Base-by-base conservation (phyloP, 106 monocot genomes). In the Agapanthus africanus region DNA sequence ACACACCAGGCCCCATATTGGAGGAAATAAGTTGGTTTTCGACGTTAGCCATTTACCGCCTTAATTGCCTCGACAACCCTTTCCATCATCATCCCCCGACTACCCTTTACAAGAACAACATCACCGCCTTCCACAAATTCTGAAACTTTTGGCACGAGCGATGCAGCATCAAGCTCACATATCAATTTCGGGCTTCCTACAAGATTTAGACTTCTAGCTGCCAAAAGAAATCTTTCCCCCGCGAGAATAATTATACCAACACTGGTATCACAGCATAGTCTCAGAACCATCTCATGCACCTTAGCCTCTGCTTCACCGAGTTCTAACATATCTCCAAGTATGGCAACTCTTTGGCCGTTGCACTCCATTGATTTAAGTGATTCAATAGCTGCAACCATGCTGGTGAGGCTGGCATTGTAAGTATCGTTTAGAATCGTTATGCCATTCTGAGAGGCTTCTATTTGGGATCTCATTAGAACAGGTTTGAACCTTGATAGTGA, bases 301-400 rank as follows among this genome's bases (percentile, higher is more conserved):
- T 32, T 42, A 13, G 30, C 65, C 51, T 73, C 79, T 14, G 25
- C 35, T 0, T 54, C 37, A 23, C 79, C 79, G 54, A 79, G 54
- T 59, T 79, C 79, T 13, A 74, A 42, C 79, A 79, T 79, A 41
- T 79, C 79, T 19, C 70, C 79, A 32, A 79, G 79, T 9, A 74
- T 59, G 18, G 64, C 69, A 38, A 74, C 66, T 15, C 66, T 63
- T 65, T 65, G 74, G 16, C 79, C 79, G 2, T 15, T 10, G 33
- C 79, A 79, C 6, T 79, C 74, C 51, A 79, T 63, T 30, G 63
- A 33, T 66, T 68, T 56, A 19, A 79, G 41, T 2, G 74, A 27
- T 4, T 65, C 31, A 6, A 79, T 79, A n/a, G 79, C 79, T 4
- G 79, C 63, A 0, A n/a, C 25, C 79, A 74, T 79, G 70, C 79